Base-by-base conservation (phyloP, 2,329 filamentous ascomycete genomes). In the Fusarium pseudoanthophilum region DNA sequence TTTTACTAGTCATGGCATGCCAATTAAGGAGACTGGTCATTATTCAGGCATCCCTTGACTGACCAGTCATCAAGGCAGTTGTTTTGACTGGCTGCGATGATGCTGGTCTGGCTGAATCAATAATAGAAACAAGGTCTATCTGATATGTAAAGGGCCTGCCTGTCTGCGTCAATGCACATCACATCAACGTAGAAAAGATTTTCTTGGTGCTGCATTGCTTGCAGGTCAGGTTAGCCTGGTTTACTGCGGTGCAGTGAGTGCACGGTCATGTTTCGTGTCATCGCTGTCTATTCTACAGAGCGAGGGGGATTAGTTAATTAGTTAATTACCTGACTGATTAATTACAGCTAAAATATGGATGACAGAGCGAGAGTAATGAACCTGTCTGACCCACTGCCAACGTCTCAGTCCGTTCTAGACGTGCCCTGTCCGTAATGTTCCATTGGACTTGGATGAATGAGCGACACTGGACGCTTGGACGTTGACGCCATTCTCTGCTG, bases 401-500 rank as follows among this genome's bases (percentile, higher is more conserved):
- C 67, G 53, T 64, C 57, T 74, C 48, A 30, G 53, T 61, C 69
- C 48, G 58, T 77, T 67, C 65, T 69, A 75, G 67, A 76, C 64
- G 66, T 58, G 40, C 58, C 60, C 48, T 59, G 52, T 51, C 49
- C 11, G 45, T 39, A 34, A 42, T 40, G 52, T 51, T 61, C 71
- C 67, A 74, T 58, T 58, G 40, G 55, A 36, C 26, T 59, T 53
- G 24, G 18, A 64, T 67, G 67, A 65, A 64, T 65, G 67, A 65
- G 46, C 14, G 45, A 45, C 30, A 43, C 48, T 55, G 15, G 60
- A 43, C 63, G 64, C 74, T 78, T 68, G 70, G 73, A 46, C 63
- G 61, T 67, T 77, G 75, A 77, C 75, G 75, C 75, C 75, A 77
- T 77, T 43, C 45, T 45, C 24, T 55, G 5, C 51, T 53, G 51